Conservation (phyloP, 768 basidiomycete genomes). For the Agaricus subrufescens region DNA sequence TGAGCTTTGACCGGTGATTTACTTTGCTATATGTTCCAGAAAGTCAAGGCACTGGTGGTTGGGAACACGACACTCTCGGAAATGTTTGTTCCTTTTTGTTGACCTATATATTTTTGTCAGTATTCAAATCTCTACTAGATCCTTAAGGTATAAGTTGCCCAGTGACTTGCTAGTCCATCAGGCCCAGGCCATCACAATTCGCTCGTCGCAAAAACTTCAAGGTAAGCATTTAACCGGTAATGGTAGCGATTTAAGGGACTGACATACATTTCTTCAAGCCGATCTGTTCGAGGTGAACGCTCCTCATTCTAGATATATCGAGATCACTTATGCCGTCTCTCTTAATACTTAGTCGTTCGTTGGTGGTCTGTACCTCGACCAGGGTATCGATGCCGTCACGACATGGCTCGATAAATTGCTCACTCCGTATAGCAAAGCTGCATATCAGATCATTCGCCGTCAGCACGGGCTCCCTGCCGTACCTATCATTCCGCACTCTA, state of each 20-base stretch:
- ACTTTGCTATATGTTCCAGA: slow-evolving; percentile 35
- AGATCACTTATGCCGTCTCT: neutral
- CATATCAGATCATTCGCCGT: slow-evolving; percentile 58
- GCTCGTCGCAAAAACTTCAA: slow-evolving; percentile 67
- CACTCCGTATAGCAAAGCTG: slow-evolving; percentile 54
- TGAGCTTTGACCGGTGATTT: neutral
- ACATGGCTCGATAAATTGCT: slow-evolving; percentile 62
- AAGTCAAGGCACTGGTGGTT: slow-evolving; percentile 74
- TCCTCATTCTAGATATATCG: neutral
- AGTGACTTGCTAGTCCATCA: slow-evolving; percentile 60
- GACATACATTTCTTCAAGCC: slow-evolving; percentile 34
- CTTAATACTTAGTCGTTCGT: slow-evolving; percentile 57
- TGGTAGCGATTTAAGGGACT: slow-evolving; percentile 6
- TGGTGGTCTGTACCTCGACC: slow-evolving; percentile 72
- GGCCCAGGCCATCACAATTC: slow-evolving; percentile 68
- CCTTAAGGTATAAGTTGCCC: slow-evolving; percentile 60
- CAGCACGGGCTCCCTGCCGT: slow-evolving; percentile 63
- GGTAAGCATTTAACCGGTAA: slow-evolving; percentile 33
- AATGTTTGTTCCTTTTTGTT: slow-evolving; percentile 38
- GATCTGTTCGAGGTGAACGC: slow-evolving; percentile 70
- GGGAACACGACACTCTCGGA: slow-evolving; percentile 69
- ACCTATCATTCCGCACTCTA: slow-evolving; percentile 11
- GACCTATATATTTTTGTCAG: slow-evolving; percentile 3
- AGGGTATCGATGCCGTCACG: slow-evolving; percentile 52
- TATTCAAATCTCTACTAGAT: slow-evolving; percentile 31